phyloP scores from a whole-genome alignment of 768 basidiomycete genomes.

The Pleurotus giganteus region DNA sequence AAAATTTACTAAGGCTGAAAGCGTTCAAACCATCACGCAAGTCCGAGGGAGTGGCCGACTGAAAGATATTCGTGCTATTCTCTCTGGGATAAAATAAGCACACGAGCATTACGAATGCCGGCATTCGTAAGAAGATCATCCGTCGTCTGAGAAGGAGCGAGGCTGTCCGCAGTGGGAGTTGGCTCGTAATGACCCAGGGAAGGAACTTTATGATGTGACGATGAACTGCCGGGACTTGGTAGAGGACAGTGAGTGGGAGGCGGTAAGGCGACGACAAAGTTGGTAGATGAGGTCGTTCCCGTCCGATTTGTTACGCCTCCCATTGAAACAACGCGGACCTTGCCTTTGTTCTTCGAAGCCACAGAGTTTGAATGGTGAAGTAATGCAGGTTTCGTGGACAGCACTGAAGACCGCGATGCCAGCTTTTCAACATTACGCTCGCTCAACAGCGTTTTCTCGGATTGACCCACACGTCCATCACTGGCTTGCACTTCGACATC shows the following conservation, averaged over 20 bases:
- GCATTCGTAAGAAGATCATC: not conserved
- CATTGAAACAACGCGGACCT: not conserved
- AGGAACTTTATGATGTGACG: not conserved
- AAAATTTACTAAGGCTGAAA: too few relatives aligned
- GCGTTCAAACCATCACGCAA: too few relatives aligned
- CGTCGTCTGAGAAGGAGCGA: not conserved
- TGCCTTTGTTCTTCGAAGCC: not conserved
- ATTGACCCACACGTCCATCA: not conserved
- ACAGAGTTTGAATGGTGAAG: not conserved
- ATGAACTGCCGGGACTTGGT: not conserved
- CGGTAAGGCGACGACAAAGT: not conserved
- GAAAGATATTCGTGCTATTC: not conserved
- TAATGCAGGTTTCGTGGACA: not conserved
- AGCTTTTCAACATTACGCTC: not conserved
- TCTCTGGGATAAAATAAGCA: not conserved
- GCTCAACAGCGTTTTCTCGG: not conserved
- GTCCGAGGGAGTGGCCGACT: too few relatives aligned
- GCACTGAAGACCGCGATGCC: not conserved
- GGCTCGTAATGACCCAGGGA: not conserved
- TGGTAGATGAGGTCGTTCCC: constrained; percentile 1
- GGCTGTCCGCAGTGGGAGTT: not conserved
- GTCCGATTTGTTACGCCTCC: not conserved
- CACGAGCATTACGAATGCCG: not conserved
- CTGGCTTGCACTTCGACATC: not conserved
- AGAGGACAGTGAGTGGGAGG: not conserved